Evolutionary conservation across 2,329 filamentous ascomycete species (phyloP).

Genomic region (Cucurbitaria berberidis): DNA sequence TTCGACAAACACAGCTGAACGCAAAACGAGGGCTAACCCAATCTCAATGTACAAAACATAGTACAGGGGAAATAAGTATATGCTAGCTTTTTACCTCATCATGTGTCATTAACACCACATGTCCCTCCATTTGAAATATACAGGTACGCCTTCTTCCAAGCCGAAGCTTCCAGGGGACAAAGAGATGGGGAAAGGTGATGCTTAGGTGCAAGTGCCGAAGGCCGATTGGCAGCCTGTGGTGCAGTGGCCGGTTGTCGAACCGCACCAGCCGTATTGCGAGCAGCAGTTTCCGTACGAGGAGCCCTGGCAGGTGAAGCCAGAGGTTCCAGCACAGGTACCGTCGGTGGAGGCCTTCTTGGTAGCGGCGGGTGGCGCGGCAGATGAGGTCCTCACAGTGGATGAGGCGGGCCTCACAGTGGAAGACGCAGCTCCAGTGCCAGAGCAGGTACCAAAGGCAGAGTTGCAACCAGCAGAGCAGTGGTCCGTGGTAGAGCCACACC

Average conservation of each 20-base stretch:
- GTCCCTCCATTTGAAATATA: background rate
- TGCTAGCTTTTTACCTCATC: background rate
- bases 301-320: slow-evolving; percentile 49
- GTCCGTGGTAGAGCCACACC: slow-evolving; percentile 43
- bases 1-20: background rate
- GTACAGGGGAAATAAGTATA: background rate
- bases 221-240: slow-evolving; percentile 37
- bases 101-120: background rate
- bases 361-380: slow-evolving; percentile 10
- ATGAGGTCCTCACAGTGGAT: slow-evolving; percentile 1
- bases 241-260: slow-evolving; percentile 38
- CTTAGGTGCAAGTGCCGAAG: slow-evolving; percentile 42
- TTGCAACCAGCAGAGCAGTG: slow-evolving; percentile 45
- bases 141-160: slow-evolving; percentile 4
- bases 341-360: slow-evolving; percentile 33
- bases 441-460: slow-evolving; percentile 41
- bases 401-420: background rate
- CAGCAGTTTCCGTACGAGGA: slow-evolving; percentile 55
- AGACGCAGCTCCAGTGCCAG: slow-evolving; percentile 3
- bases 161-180: background rate
- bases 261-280: slow-evolving; percentile 52
- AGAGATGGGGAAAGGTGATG: background rate
- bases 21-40: background rate
- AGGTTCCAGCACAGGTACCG: slow-evolving; percentile 33
- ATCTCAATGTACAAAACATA: background rate